phyloP scores from a whole-genome alignment of 83 land plant genomes.

The Diphasiastrum complanatum region DNA sequence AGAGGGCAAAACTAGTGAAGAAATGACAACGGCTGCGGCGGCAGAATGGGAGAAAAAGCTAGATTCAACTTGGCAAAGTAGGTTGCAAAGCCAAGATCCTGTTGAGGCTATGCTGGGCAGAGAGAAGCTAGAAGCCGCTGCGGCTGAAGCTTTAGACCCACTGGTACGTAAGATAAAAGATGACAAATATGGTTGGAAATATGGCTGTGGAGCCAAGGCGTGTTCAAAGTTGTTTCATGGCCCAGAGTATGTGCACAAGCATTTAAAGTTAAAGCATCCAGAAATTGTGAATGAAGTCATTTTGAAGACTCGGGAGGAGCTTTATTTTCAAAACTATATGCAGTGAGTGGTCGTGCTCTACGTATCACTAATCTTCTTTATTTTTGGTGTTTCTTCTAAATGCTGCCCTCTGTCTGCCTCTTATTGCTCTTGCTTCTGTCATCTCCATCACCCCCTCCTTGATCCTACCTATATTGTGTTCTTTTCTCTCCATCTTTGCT shows the following conservation, averaged over 20 bases:
- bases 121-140: conserved; percentile 79
- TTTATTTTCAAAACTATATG: conserved; percentile 96
- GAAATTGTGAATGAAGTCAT: conserved; percentile 79
- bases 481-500: too few relatives aligned
- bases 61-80: conserved; percentile 75
- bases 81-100: conserved; percentile 79
- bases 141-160: conserved; percentile 80
- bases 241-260: conserved; percentile 98
- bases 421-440: too few relatives aligned
- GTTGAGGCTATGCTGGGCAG: conserved; percentile 79
- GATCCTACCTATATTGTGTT: too few relatives aligned
- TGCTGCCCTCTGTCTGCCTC: background rate
- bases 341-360: conserved; percentile 36
- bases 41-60: conserved; percentile 92
- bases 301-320: conserved; percentile 79
- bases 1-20: conserved; percentile 49
- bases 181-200: conserved; percentile 99
- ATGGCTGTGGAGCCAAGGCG: conserved; percentile 99
- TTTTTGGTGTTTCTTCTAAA: background rate
- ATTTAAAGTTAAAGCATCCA: conserved; percentile 86
- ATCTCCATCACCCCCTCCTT: too few relatives aligned
- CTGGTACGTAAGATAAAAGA: conserved; percentile 90
- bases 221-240: conserved; percentile 98
- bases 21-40: conserved; percentile 20
- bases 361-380: background rate